Base-by-base conservation (phyloP, 2,329 filamentous ascomycete genomes). In the Neofusicoccum kwambonambiense region DNA sequence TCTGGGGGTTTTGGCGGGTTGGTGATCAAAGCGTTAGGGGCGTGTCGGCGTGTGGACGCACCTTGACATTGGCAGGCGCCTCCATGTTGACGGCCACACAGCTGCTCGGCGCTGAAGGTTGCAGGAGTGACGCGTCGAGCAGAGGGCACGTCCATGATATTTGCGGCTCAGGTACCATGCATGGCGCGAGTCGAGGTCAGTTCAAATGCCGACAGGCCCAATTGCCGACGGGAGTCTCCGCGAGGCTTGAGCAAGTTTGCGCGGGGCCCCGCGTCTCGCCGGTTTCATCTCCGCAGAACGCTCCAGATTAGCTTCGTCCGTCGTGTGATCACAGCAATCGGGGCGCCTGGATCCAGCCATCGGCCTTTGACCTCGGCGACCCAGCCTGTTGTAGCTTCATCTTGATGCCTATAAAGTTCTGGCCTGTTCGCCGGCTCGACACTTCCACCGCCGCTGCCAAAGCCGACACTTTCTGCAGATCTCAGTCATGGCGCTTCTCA, bases 311-410 rank as follows among this genome's bases (percentile, higher is more conserved):
- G 54, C 54, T 58, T 15, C 31, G 27, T 22, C 19, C 44, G 39
- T 58, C 39, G 17, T 41, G 17, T 31, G 19, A 31, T 3, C 39
- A n/a, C 19, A 44, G 19, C 37, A 27, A 58, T 49, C 54, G 54
- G 42, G 42, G 39, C 42, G 27, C 34, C 7, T 19, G 45, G 17
- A 13, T 31, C 17, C 19, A 13, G 11, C 45, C 22, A 13, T 58
- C 54, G 54, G 54, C 22, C 19, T 58, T 58, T 58, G 54, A 31
- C 44, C 19, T 58, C 54, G 54, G 54, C 54, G 42, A 45, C 37
- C 31, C 37, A 44, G 31, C 12, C 22, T 22, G 15, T 39, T 34
- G 35, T 42, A 42, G 37, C 52, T 57, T 31, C 11, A 8, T 4
- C 22, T 57, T 45, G 37, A 45, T 58, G 13, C 44, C 17, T 58